Conservation (phyloP, 2,329 filamentous ascomycete genomes). For the Lasiodiplodia sp. region DNA sequence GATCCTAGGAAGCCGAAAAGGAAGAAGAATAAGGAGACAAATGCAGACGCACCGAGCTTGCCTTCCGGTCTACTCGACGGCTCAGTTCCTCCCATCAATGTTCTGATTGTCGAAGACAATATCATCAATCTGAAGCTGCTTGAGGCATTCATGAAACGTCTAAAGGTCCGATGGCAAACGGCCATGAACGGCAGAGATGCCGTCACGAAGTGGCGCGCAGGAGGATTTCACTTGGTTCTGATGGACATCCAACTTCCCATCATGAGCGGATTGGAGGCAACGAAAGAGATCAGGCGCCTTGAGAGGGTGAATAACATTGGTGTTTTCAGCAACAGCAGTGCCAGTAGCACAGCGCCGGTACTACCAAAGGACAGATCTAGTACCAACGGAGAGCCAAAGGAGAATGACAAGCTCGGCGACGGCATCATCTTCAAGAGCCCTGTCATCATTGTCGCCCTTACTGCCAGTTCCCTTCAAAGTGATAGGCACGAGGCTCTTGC, state of each 20-base stretch:
- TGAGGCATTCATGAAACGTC: constrained; percentile 92
- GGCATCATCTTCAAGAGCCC: constrained; percentile 85
- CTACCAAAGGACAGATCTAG: constrained; percentile 30
- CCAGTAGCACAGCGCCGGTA: constrained; percentile 23
- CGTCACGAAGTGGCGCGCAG: constrained; percentile 88
- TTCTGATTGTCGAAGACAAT: constrained; percentile 97
- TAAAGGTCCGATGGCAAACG: constrained; percentile 97
- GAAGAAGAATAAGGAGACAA: constrained; percentile 49
- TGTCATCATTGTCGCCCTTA: constrained; percentile 96
- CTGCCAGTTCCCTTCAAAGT: constrained; percentile 91
- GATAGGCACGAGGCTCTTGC: constrained; percentile 94
- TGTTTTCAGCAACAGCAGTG: constrained; percentile 69
- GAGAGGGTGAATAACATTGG: constrained; percentile 93
- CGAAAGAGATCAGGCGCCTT: constrained; percentile 88
- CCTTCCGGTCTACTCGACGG: constrained; percentile 73
- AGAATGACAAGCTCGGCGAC: constrained; percentile 73
- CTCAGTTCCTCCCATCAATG: constrained; percentile 92
- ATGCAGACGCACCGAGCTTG: constrained; percentile 47
- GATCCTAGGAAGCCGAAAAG: constrained; percentile 57
- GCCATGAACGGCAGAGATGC: constrained; percentile 95
- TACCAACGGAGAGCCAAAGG: constrained; percentile 35
- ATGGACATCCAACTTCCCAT: constrained; percentile 99
- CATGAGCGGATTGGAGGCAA: constrained; percentile 95
- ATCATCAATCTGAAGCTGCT: constrained; percentile 94
- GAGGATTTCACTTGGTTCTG: constrained; percentile 92